Evolutionary conservation across 257 asterid species (phyloP), one percentile per base, ranked within the genome.

Genomic region (Ehretia macrophylla): DNA sequence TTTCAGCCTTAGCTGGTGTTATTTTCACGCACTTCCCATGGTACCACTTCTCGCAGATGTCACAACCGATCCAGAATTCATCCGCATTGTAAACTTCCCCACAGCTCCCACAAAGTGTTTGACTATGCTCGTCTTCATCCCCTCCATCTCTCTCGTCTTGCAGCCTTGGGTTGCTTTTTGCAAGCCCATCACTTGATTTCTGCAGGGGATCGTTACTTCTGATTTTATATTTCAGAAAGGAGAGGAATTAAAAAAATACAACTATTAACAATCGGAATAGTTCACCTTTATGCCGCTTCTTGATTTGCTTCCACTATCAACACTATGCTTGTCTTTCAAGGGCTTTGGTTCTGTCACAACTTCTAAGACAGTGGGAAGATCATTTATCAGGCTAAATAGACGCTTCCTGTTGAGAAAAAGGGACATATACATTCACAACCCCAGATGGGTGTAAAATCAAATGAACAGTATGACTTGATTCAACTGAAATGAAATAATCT

Each of bases 21-120:
- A 82, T 82, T 67, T 82, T 82, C 77, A 82, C 89, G 17, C 89
- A 82, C 64, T 82, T 82, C 63, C 89, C 89, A 46, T 82, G 89
- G 73, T 56, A 82, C 89, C 85, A 82, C 59, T 78, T 67, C 64
- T 83, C 86, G 23, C 89, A 83, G 40, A 79, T 72, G 74, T 83
- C 89, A 32, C 86, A 78, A 23, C 85, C 89, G 53, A 82, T 82
- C 89, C 89, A 82, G 74, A 79, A 82, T 63, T 79, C 89, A 56
- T 82, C 83, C 5, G 80, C 89, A 40, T 70, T 79, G 77, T 82
- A 82, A 56, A 72, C 76, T 65, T 85, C 89, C 37, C 89, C 89
- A 21, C 89, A 79, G 79, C 75, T 79, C 58, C 89, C 89, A 51
- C 89, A 82, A 11, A 79, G 75, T 21, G 85, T 79, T 66, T 82